Conservation (phyloP, 768 basidiomycete genomes). For the Phylloporus arenicola region DNA sequence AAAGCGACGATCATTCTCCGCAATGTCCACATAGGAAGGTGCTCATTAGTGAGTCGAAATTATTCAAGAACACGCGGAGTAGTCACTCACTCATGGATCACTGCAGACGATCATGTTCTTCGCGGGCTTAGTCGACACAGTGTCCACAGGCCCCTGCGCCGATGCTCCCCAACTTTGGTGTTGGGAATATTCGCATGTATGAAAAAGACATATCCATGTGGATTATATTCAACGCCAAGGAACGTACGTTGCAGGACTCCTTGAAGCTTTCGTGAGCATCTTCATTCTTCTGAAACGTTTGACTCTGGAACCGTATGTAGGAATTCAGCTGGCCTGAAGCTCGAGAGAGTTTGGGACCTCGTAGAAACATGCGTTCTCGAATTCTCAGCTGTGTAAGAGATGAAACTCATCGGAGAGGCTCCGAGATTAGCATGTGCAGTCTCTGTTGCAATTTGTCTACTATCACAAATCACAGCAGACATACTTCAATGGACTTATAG, state of each 20-base stretch:
- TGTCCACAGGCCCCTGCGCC: conserved; percentile 32
- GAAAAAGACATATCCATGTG: conserved; percentile 29
- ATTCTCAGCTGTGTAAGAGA: conserved; percentile 4
- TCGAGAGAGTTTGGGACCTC: conserved; percentile 30
- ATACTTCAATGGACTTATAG: no score
- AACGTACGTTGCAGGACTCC: conserved; percentile 30
- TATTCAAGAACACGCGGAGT: neutral
- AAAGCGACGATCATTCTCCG: conserved; percentile 16
- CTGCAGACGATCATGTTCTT: conserved; percentile 23
- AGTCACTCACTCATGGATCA: neutral
- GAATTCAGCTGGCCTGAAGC: conserved; percentile 21
- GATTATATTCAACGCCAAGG: conserved; percentile 27
- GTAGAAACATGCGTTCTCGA: conserved; percentile 25
- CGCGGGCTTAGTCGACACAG: conserved; percentile 13
- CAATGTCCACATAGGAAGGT: conserved; percentile 21
- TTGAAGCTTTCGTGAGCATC: conserved; percentile 23
- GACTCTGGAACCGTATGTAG: conserved; percentile 8
- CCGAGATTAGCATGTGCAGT: no score
- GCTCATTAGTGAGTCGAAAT: conserved; percentile 25
- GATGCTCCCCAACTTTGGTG: conserved; percentile 36
- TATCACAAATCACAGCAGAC: no score
- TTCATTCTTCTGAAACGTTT: neutral
- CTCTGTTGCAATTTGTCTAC: no score
- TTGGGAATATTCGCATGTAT: conserved; percentile 25
- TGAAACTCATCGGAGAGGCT: no score